Base-by-base conservation (phyloP, 768 basidiomycete genomes). In the Boletus rex-veris region DNA sequence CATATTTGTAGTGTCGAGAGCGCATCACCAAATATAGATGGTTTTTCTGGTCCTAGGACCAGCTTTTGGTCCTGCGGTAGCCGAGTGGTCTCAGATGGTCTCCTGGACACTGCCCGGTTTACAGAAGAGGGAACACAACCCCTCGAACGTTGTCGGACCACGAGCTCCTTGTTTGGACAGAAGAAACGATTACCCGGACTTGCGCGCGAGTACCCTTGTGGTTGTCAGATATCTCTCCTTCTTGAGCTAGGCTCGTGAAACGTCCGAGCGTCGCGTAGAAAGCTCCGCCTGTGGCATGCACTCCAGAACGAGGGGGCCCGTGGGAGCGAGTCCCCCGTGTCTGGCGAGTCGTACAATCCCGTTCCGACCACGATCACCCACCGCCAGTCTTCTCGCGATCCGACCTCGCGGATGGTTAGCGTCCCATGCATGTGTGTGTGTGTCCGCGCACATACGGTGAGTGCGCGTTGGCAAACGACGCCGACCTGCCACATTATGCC, bases 261-360 rank as follows among this genome's bases (percentile, higher is more conserved):
- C 62, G 30, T 51, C 61, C 65, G 63, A 58, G 19, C 2, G 62
- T 57, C 64, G 65, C 49, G 49, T n/a, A 50, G 48, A 55, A 60
- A 40, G 56, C 37, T 19, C 24, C 30, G 18, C n/a, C n/a, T 38
- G 35, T 16, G 35, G 35, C 28, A 28, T 28, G 28, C 8, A 2
- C 28, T 28, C 28, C 7, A 28, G 33, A 35, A 14, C 33, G 14
- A 35, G 35, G 41, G 36, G 45, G 39, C 28, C 45, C 24, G 37
- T 14, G 15, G 40, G 1, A 26, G 21, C 19, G 10, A 41, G 12
- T 24, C 24, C 3, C 21, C 21, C 6, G 38, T 36, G 35, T 28
- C 42, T 45, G 21, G 33, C 31, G 19, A 28, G 40, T 21, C 33
- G 26, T 12, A 16, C 41, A 33, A 45, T 41, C 39, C 56, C 57